Conservation (phyloP, 139 green algal genomes). For the Coelastrella sp. region DNA sequence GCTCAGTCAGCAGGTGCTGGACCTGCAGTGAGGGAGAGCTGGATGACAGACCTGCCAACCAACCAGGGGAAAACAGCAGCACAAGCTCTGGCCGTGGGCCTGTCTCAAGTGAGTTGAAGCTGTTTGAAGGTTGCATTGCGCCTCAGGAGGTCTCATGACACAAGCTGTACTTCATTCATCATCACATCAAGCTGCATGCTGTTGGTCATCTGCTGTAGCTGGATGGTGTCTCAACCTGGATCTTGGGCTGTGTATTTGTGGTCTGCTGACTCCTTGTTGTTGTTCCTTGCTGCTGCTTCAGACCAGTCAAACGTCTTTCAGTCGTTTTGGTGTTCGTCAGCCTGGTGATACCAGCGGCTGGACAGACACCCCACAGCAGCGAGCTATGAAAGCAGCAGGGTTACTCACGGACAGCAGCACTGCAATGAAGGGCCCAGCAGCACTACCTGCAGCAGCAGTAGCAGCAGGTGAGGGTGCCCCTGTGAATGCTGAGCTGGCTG, state of each 20-base stretch:
- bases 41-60: conserved; percentile 88
- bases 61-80: conserved; percentile 8
- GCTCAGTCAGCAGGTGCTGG: conserved; percentile 49
- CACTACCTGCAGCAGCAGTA: conserved; percentile 4
- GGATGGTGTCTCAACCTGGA: neutral
- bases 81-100: neutral
- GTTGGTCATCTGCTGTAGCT: neutral
- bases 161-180: too few relatives aligned
- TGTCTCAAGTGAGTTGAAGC: neutral
- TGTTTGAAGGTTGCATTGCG: neutral
- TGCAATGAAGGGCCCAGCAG: conserved; percentile 31
- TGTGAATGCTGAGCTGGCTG: conserved; percentile 25
- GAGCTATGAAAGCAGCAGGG: conserved; percentile 52
- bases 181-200: neutral
- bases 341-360: conserved; percentile 76
- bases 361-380: conserved; percentile 77
- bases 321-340: conserved; percentile 40
- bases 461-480: neutral
- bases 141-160: too few relatives aligned
- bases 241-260: too few relatives aligned
- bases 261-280: too few relatives aligned
- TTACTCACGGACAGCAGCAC: conserved; percentile 28
- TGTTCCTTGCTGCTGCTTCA: neutral
- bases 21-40: conserved; percentile 66
- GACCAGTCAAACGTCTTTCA: conserved; percentile 23